A percentile compares a stretch with the other conserved stretches of the same genome.
These are phyloP conservation scores for Ogataea methylovora DNA, from an alignment of 805 yeast species.

Conservation along the genomic window DNA sequence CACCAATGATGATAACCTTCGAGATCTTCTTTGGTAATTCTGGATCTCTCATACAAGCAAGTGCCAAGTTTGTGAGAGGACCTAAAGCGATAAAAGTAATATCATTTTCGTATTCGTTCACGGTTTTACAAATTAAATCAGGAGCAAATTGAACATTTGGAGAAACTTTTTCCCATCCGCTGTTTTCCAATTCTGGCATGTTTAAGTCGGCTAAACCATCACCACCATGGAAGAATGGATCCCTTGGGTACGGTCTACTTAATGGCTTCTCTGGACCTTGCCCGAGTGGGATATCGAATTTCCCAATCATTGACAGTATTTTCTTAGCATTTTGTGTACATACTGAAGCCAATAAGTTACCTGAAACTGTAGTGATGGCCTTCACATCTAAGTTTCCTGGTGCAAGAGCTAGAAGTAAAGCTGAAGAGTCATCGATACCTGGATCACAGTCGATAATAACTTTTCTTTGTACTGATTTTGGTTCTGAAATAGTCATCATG, in stretches of 20 bases:
- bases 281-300: slow-evolving; percentile 16
- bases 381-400: slow-evolving; percentile 16
- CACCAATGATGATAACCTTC: slow-evolving; percentile 19
- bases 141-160: slow-evolving; percentile 10
- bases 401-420: slow-evolving; percentile 16
- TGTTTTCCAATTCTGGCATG: slow-evolving; percentile 11
- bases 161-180: slow-evolving; percentile 8
- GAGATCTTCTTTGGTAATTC: slow-evolving; percentile 11
- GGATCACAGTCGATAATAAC: slow-evolving; percentile 21
- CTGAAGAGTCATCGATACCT: slow-evolving; percentile 20
- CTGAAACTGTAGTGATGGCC: slow-evolving; percentile 22
- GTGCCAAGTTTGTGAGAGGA: slow-evolving; percentile 18
- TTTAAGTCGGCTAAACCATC: slow-evolving; percentile 19
- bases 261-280: slow-evolving; percentile 21
- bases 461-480: too few species aligned
- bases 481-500: too few species aligned
- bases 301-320: slow-evolving; percentile 11
- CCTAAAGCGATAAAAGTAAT: slow-evolving; percentile 17
- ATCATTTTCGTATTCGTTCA: slow-evolving; percentile 8
- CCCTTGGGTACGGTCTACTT: slow-evolving; percentile 17
- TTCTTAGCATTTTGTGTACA: slow-evolving; percentile 17
- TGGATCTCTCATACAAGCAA: slow-evolving; percentile 18
- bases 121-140: slow-evolving; percentile 16
- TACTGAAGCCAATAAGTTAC: slow-evolving; percentile 14
- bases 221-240: slow-evolving; percentile 19